Evolutionary conservation across 1,284 basidiomycete genomes (phyloP).

Genomic region (Apiotrichum laibachii): DNA sequence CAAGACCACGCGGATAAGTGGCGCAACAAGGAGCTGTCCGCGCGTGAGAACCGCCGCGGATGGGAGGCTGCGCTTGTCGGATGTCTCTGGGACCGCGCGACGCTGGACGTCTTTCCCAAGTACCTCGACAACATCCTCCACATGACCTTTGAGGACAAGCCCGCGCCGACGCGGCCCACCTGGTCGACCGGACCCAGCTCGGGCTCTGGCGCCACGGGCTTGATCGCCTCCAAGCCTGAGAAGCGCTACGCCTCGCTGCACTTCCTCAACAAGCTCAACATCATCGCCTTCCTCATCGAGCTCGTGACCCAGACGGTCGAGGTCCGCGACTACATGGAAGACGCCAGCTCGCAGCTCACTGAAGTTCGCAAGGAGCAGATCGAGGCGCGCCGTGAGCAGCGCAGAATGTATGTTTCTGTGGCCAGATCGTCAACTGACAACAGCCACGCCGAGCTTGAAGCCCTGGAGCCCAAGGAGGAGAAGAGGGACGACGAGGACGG

Average conservation of each 20-base stretch:
- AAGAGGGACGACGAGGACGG: constrained; percentile 57
- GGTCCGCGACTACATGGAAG: constrained; percentile 83
- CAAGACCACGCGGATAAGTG: constrained; percentile 32
- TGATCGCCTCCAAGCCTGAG: constrained; percentile 53
- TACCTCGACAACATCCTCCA: constrained; percentile 71
- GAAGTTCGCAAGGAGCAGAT: constrained; percentile 92
- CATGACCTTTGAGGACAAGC: constrained; percentile 62
- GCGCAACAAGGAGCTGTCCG: constrained; percentile 36
- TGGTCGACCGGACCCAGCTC: constrained; percentile 46
- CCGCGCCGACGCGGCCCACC: constrained; percentile 46
- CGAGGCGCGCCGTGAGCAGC: constrained; percentile 83
- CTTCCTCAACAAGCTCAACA: constrained; percentile 74
- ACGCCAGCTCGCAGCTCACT: constrained; percentile 82
- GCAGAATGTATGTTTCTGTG: constrained; percentile 66
- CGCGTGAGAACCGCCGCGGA: constrained; percentile 44
- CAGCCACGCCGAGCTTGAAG: constrained; percentile 50
- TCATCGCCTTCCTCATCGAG: constrained; percentile 84
- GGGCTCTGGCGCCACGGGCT: constrained; percentile 44
- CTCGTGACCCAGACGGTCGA: constrained; percentile 84
- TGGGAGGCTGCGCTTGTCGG: constrained; percentile 84
- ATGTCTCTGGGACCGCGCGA: constrained; percentile 86
- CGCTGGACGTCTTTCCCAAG: constrained; percentile 66
- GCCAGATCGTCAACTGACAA: not conserved
- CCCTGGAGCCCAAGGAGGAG: constrained; percentile 46
- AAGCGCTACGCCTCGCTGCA: constrained; percentile 72